A percentile compares a stretch with the other conserved stretches of the same genome.
Conservation (phyloP, 1,284 basidiomycete genomes). For the Trametes versicolor region DNA sequence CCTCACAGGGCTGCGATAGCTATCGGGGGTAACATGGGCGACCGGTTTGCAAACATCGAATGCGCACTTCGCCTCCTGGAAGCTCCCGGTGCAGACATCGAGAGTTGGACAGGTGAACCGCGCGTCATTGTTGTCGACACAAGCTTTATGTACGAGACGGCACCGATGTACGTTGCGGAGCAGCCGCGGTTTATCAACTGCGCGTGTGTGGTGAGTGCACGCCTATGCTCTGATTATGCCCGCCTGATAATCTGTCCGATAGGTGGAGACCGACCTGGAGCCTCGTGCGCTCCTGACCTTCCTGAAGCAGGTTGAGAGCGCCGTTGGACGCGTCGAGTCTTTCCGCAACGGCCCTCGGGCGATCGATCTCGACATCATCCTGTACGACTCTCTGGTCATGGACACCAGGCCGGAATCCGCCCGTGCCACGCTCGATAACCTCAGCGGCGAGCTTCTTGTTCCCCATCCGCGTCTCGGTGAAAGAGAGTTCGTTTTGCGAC, state of each 20-base stretch:
- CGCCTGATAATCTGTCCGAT: conserved; percentile 1
- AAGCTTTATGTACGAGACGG: conserved; percentile 93
- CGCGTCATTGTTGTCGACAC: conserved; percentile 72
- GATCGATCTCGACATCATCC: conserved; percentile 91
- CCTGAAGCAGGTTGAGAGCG: conserved; percentile 80
- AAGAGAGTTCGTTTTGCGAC: conserved; percentile 92
- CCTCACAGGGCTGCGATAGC: conserved; percentile 71
- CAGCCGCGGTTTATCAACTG: conserved; percentile 94
- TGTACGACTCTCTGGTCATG: conserved; percentile 76
- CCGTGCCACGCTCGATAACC: conserved; percentile 55
- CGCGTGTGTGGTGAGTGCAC: conserved; percentile 78
- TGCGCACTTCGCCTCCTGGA: conserved; percentile 73
- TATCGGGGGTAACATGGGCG: conserved; percentile 92
- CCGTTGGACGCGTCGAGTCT: conserved; percentile 85
- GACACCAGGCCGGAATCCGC: conserved; percentile 62
- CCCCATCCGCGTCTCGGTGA: conserved; percentile 88
- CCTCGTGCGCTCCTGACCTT: conserved; percentile 72
- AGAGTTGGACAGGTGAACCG: conserved; percentile 32
- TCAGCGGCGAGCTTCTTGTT: conserved; percentile 75
- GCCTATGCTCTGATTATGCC: neutral
- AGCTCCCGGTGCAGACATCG: conserved; percentile 46
- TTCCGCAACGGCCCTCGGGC: conserved; percentile 90
- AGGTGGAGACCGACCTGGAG: conserved; percentile 80
- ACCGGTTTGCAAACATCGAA: conserved; percentile 88
- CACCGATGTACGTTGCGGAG: conserved; percentile 95